Evolutionary conservation across 768 basidiomycete species (phyloP).

Genomic region (Hortiboletus flavorubellus): DNA sequence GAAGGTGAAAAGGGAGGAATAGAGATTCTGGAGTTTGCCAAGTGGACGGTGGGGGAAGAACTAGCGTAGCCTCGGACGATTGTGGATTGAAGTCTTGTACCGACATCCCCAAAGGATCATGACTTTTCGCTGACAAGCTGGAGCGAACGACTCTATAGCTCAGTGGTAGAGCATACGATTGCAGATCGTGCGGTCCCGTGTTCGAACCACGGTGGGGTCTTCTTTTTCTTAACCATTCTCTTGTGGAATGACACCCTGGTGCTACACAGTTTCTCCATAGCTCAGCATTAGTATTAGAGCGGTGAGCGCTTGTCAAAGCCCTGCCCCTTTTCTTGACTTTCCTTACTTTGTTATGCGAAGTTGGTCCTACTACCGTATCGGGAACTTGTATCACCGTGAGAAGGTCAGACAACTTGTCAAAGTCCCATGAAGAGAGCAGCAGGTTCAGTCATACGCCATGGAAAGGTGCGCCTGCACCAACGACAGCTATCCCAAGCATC

Average conservation of each 20-base stretch:
- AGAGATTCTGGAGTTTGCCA: conserved; percentile 51
- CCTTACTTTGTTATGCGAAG: neutral
- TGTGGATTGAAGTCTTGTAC: neutral
- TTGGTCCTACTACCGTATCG: no score
- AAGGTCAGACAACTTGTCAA: neutral
- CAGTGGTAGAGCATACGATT: conserved; percentile 60
- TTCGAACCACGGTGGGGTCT: conserved; percentile 55
- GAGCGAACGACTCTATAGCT: conserved; percentile 29
- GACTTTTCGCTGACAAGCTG: accelerated
- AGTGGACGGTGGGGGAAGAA: conserved; percentile 62
- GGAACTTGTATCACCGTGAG: neutral
- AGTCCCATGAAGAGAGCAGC: conserved; percentile 40
- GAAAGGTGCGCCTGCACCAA: conserved; percentile 24
- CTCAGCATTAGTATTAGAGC: no score
- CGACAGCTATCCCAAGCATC: conserved; percentile 27
- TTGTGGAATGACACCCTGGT: neutral
- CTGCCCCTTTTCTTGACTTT: neutral
- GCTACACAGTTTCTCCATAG: no score
- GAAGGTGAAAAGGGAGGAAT: conserved; percentile 31
- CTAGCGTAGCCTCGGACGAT: neutral
- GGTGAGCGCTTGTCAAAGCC: no score
- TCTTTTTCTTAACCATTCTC: conserved; percentile 17
- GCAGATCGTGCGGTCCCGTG: conserved; percentile 58
- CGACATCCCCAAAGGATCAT: neutral
- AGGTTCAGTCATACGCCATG: conserved; percentile 37